phyloP scores from a whole-genome alignment of 257 asterid genomes.

The Solanum peruvianum region DNA sequence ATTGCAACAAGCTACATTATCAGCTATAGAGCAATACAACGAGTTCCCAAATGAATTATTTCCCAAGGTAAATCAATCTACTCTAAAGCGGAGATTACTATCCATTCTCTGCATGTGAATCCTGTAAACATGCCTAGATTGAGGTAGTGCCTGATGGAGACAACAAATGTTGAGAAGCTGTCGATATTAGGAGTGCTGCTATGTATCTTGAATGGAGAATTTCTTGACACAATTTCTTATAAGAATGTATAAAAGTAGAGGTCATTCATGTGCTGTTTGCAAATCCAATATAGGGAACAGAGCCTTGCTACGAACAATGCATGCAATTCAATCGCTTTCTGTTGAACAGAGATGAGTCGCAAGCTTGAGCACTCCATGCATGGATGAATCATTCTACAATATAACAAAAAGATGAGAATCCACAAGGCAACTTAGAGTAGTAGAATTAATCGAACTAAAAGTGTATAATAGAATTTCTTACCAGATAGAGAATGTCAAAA shows the following conservation, averaged over 20 bases:
- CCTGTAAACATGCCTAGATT: neutral
- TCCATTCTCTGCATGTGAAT: neutral
- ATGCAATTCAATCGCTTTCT: constrained; percentile 12
- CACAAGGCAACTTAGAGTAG: neutral
- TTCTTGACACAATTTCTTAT: neutral
- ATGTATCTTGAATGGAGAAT: neutral
- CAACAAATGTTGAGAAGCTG: neutral
- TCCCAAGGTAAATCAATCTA: neutral
- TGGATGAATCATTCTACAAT: constrained; percentile 66
- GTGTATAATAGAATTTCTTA: constrained; percentile 12
- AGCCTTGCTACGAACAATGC: neutral
- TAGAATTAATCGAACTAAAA: neutral
- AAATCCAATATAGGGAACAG: neutral
- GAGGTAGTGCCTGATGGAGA: neutral
- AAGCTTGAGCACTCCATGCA: constrained; percentile 73
- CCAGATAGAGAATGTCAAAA: constrained; percentile 79
- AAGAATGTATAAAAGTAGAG: neutral
- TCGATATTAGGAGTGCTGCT: neutral
- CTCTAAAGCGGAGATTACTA: neutral
- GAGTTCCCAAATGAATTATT: neutral
- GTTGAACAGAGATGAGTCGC: constrained; percentile 62
- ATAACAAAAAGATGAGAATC: neutral
- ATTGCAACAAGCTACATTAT: neutral
- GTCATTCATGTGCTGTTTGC: neutral
- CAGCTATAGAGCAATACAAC: neutral